A percentile compares a stretch with the other conserved stretches of the same genome.
Conservation (phyloP, 345 rosid species). For the Laguncularia racemosa region DNA sequence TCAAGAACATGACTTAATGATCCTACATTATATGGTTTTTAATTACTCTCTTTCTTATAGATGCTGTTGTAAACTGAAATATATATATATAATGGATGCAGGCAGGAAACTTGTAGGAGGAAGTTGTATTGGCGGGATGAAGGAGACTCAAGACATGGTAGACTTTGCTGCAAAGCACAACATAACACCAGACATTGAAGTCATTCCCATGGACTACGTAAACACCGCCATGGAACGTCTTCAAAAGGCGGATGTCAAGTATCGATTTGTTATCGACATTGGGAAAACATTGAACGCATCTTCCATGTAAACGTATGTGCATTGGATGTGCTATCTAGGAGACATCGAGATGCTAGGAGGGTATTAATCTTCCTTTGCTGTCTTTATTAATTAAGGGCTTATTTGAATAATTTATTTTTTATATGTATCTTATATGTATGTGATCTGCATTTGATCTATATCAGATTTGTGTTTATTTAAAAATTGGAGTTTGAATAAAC, state of each 20-base stretch:
- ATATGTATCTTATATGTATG: no score
- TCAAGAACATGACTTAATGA: no score
- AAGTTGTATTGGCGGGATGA: slow-evolving; percentile 40
- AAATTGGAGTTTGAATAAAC: no score
- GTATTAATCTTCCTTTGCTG: no score
- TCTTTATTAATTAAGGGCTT: no score
- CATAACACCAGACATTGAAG: slow-evolving; percentile 37
- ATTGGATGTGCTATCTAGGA: no score
- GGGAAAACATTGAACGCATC: slow-evolving; percentile 6
- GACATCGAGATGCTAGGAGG: no score
- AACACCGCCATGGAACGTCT: slow-evolving; percentile 43
- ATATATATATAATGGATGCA: slow-evolving; percentile 8
- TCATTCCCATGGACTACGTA: slow-evolving; percentile 30
- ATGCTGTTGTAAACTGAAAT: neutral
- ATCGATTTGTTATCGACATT: slow-evolving; percentile 55
- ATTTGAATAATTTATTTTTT: no score
- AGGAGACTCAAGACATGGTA: slow-evolving; percentile 48
- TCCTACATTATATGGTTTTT: no score
- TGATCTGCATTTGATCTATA: no score
- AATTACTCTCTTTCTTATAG: no score
- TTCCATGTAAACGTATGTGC: neutral
- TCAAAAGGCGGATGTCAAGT: slow-evolving; percentile 34
- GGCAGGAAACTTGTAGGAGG: slow-evolving; percentile 42
- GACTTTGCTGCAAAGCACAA: slow-evolving; percentile 36
- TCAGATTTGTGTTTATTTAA: no score